Conservation (phyloP, 805 yeast genomes). For the Candida boidinii region DNA sequence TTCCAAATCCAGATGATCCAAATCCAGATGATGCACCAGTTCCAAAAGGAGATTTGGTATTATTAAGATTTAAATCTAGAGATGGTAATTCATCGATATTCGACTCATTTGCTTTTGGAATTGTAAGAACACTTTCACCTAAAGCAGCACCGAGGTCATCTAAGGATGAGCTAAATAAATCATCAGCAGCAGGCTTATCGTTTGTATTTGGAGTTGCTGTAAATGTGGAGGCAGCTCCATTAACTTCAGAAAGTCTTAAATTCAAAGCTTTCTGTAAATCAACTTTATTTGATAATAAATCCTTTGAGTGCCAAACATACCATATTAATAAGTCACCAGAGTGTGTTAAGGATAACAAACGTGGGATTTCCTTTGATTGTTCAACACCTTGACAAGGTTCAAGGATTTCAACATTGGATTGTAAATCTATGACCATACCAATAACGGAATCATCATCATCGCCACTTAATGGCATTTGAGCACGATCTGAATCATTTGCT, state of each 20-base stretch:
- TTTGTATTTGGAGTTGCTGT: background rate
- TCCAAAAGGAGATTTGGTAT: slow-evolving; percentile 1
- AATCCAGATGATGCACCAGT: slow-evolving; percentile 5
- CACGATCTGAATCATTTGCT: slow-evolving; percentile 62
- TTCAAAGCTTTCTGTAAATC: slow-evolving; percentile 6
- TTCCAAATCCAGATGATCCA: slow-evolving; percentile 10
- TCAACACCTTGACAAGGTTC: slow-evolving; percentile 56
- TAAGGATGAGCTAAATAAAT: background rate
- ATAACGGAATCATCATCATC: slow-evolving; percentile 64
- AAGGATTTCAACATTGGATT: slow-evolving; percentile 31
- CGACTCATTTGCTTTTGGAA: too few species aligned
- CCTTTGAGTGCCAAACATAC: slow-evolving; percentile 52
- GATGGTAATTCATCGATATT: too few species aligned
- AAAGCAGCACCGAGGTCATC: background rate
- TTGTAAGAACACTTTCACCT: too few species aligned
- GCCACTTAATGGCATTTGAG: slow-evolving; percentile 64
- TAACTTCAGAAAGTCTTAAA: background rate
- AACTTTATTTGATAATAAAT: slow-evolving; percentile 30
- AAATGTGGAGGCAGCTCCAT: background rate
- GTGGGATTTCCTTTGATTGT: slow-evolving; percentile 53
- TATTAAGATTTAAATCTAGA: background rate
- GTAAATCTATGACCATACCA: slow-evolving; percentile 60
- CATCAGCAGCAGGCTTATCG: background rate
- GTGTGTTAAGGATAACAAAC: slow-evolving; percentile 53
- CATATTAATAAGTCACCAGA: slow-evolving; percentile 56